phyloP scores from a whole-genome alignment of 2,329 filamentous ascomycete genomes.

The Penicillium sp. region DNA sequence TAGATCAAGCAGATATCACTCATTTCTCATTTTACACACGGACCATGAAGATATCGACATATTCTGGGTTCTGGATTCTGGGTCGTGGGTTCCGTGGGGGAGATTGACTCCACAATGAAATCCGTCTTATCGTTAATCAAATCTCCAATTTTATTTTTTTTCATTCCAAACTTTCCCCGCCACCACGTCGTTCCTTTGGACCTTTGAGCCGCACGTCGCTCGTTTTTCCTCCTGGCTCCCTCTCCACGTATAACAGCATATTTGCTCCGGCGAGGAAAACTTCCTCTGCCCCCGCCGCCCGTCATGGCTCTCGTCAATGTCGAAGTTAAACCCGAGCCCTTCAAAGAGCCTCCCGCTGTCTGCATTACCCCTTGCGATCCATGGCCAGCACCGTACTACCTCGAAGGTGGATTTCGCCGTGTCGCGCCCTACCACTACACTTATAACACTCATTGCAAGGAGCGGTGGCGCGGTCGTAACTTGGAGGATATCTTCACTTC shows the following conservation, averaged over 20 bases:
- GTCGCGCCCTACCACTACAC: slow-evolving; percentile 51
- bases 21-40: background rate
- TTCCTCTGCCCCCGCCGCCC: slow-evolving; percentile 30
- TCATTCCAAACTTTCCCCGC: slow-evolving; percentile 9
- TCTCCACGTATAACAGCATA: slow-evolving; percentile 43
- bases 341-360: slow-evolving; percentile 29
- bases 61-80: background rate
- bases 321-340: slow-evolving; percentile 29
- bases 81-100: background rate
- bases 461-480: slow-evolving; percentile 81
- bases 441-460: slow-evolving; percentile 57
- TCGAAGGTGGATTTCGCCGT: slow-evolving; percentile 70
- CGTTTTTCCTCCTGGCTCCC: slow-evolving; percentile 32
- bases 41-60: background rate
- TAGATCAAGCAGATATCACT: background rate
- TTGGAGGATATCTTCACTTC: slow-evolving; percentile 85
- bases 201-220: slow-evolving; percentile 1
- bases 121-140: slow-evolving; percentile 1
- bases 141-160: slow-evolving; percentile 11
- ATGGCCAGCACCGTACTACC: slow-evolving; percentile 72
- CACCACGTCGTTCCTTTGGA: background rate
- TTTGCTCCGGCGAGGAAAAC: slow-evolving; percentile 38
- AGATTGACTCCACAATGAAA: background rate
- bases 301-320: slow-evolving; percentile 40
- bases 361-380: slow-evolving; percentile 34